Percentiles rank a stretch among this genome's conserved stretches.
Conservation (phyloP, 75 land plant genomes). For the Larix kaempferi region DNA sequence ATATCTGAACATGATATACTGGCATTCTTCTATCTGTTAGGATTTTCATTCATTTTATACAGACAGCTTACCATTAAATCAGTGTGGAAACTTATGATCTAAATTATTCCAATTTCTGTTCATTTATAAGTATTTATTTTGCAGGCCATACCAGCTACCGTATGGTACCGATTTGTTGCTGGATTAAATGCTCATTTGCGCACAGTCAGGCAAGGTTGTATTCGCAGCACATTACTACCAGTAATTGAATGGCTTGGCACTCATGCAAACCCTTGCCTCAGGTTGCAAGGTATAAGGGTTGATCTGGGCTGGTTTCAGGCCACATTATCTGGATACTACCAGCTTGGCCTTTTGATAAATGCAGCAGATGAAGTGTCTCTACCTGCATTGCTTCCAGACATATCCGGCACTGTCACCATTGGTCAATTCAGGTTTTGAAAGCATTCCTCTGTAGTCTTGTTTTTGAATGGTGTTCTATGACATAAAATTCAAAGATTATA, state of each 20-base stretch:
- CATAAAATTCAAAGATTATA: not conserved
- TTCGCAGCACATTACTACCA: constrained; percentile 61
- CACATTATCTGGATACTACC: constrained; percentile 90
- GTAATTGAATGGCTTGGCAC: constrained; percentile 67
- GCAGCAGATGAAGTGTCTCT: constrained; percentile 40
- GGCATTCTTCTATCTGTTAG: not conserved
- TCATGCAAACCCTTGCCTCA: constrained; percentile 71
- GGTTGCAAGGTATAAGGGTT: constrained; percentile 60
- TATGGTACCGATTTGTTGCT: constrained; percentile 82
- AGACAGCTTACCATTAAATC: not conserved
- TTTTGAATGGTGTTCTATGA: not conserved
- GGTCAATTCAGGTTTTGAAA: constrained; percentile 24
- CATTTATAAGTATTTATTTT: not conserved
- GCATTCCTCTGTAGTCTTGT: not conserved
- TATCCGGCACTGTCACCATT: constrained; percentile 6
- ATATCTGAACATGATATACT: not conserved
- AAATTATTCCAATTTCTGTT: not conserved
- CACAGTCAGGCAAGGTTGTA: constrained; percentile 63
- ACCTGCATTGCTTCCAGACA: constrained; percentile 17
- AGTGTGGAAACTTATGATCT: not conserved
- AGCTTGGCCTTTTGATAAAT: constrained; percentile 71
- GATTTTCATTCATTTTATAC: not conserved
- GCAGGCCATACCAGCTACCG: constrained; percentile 76
- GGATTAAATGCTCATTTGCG: constrained; percentile 95
- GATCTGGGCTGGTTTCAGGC: constrained; percentile 94